Evolutionary conservation across 371 early-diverging fungal species (phyloP).

Genomic region (Rhizopus delemar): DNA sequence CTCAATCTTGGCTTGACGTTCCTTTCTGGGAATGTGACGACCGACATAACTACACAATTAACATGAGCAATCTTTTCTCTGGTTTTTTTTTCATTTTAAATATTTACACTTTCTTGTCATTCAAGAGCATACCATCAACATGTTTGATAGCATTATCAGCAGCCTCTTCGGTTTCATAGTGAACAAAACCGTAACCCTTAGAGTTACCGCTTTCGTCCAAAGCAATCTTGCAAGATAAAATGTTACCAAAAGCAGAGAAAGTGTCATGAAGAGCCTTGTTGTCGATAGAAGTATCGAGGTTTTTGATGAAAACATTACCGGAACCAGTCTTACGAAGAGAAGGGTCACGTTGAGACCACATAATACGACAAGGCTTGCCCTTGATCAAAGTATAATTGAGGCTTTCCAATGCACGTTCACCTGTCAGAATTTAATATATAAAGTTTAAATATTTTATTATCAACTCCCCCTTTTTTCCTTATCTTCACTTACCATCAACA

Average conservation of each 20-base stretch:
- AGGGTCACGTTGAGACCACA: slow-evolving; percentile 99
- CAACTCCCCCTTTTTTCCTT: neutral
- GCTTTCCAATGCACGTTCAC: slow-evolving; percentile 90
- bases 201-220: slow-evolving; percentile 81
- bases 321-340: slow-evolving; percentile 89
- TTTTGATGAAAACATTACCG: slow-evolving; percentile 99
- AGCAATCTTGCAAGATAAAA: slow-evolving; percentile 98
- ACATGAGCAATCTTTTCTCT: neutral
- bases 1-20: slow-evolving; percentile 92
- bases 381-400: slow-evolving; percentile 95
- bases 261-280: slow-evolving; percentile 99
- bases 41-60: slow-evolving; percentile 68
- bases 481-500: slow-evolving; percentile 61
- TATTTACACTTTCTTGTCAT: slow-evolving; percentile 88
- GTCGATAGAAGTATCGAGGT: slow-evolving; percentile 95
- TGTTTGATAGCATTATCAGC: slow-evolving; percentile 96
- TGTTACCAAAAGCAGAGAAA: slow-evolving; percentile 98
- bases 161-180: slow-evolving; percentile 95
- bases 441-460: neutral
- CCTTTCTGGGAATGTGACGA: slow-evolving; percentile 89
- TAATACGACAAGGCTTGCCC: slow-evolving; percentile 95
- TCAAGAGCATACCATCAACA: slow-evolving; percentile 98
- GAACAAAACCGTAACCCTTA: slow-evolving; percentile 98
- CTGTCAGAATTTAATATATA: slow-evolving; percentile 27
- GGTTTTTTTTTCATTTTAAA: slow-evolving; percentile 2